Evolutionary conservation across 257 asterid genomes (phyloP).

Genomic region (Solanum corneliomulleri): DNA sequence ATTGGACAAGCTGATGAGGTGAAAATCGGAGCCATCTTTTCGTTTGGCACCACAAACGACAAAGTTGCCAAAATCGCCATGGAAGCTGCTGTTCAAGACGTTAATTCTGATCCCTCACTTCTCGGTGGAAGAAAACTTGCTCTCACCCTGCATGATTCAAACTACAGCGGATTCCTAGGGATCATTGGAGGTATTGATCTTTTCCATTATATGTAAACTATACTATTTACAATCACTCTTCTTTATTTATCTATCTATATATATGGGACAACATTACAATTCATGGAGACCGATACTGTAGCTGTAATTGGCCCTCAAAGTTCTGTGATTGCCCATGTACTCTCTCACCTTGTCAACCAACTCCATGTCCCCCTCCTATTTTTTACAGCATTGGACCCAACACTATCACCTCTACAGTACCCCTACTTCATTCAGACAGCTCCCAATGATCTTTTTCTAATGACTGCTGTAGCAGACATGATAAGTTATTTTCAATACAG

Average conservation of each 20-base stretch:
- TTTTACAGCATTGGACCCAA: slow-evolving; percentile 73
- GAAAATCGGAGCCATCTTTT: slow-evolving; percentile 59
- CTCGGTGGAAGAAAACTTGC: slow-evolving; percentile 43
- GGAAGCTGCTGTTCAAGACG: slow-evolving; percentile 70
- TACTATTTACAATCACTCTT: no score
- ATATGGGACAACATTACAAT: slow-evolving; percentile 42
- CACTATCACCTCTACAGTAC: slow-evolving; percentile 66
- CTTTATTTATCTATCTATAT: not conserved
- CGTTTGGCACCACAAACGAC: slow-evolving; percentile 49
- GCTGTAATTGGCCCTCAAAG: slow-evolving; percentile 86
- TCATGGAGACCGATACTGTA: slow-evolving; percentile 56
- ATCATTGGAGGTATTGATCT: slow-evolving; percentile 53
- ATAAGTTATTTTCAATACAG: slow-evolving; percentile 45
- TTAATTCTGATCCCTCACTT: slow-evolving; percentile 49
- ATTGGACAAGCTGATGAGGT: slow-evolving; percentile 12
- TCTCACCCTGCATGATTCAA: slow-evolving; percentile 48
- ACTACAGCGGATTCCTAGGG: slow-evolving; percentile 61
- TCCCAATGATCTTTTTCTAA: slow-evolving; percentile 57
- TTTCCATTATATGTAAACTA: not conserved
- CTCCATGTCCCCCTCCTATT: slow-evolving; percentile 84
- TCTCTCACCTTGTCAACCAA: slow-evolving; percentile 71
- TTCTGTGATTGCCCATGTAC: slow-evolving; percentile 69
- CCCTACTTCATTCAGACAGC: slow-evolving; percentile 80
- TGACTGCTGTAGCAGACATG: slow-evolving; percentile 73
- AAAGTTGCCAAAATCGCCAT: slow-evolving; percentile 63